Evolutionary conservation across 176 grass and related monocot genomes (phyloP).

Genomic region (Pharus latifolius): DNA sequence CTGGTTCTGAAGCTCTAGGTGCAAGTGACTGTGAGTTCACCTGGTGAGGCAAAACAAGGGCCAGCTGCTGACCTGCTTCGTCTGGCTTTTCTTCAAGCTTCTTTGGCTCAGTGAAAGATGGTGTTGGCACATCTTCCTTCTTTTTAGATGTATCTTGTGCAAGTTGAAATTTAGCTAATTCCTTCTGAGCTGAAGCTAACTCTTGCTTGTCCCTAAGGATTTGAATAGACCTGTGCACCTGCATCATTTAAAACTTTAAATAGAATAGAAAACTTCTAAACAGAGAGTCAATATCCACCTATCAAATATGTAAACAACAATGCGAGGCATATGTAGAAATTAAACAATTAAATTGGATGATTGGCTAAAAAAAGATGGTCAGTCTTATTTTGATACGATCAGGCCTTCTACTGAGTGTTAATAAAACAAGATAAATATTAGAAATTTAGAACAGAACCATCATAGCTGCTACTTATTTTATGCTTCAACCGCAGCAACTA

Average conservation of each 20-base stretch:
- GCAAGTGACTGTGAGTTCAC: constrained; percentile 32
- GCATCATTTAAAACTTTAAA: constrained; percentile 10
- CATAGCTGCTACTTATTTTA: neutral
- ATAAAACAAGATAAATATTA: constrained; percentile 8
- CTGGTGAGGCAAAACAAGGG: constrained; percentile 64
- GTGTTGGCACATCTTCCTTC: constrained; percentile 32
- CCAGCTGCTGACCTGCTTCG: constrained; percentile 51
- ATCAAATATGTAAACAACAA: neutral
- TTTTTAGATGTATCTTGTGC: constrained; percentile 65
- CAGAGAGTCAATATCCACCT: neutral
- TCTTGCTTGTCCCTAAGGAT: constrained; percentile 96
- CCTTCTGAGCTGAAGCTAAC: constrained; percentile 79
- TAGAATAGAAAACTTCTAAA: neutral
- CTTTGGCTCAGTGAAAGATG: constrained; percentile 39
- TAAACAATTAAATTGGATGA: neutral
- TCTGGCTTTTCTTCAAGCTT: constrained; percentile 57
- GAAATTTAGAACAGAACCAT: constrained; percentile 1
- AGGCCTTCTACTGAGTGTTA: neutral
- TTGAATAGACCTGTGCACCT: constrained; percentile 89
- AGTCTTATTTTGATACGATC: neutral
- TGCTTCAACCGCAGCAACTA: neutral
- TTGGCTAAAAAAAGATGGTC: neutral
- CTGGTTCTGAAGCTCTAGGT: constrained; percentile 35
- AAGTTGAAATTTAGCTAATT: constrained; percentile 82
- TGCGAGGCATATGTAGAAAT: neutral